Conservation (phyloP, 805 yeast genomes). For the Metschnikowia cerradonensis region DNA sequence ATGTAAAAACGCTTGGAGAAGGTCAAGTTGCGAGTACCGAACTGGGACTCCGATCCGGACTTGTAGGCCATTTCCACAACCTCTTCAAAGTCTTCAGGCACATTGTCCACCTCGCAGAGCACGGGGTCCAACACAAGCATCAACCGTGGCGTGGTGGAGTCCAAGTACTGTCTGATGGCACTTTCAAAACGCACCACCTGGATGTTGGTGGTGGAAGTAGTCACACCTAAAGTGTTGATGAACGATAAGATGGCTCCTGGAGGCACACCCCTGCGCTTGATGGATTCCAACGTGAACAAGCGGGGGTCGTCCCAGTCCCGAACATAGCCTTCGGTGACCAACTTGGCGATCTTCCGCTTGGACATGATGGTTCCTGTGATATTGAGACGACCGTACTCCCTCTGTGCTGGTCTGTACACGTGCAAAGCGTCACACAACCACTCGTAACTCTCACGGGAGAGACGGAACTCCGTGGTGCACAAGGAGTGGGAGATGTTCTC, state of each 20-base stretch:
- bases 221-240: conserved; percentile 93
- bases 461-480: conserved; percentile 92
- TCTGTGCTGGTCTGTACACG: conserved; percentile 96
- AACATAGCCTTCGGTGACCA: conserved; percentile 76
- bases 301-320: conserved; percentile 99
- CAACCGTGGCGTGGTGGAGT: conserved; percentile 87
- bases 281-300: conserved; percentile 87
- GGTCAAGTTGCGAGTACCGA: conserved; percentile 61
- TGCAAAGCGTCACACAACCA: conserved; percentile 96
- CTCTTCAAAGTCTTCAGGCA: conserved; percentile 71
- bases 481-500: conserved; percentile 94
- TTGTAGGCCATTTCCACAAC: conserved; percentile 78
- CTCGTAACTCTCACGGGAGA: conserved; percentile 93
- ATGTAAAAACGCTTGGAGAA: conserved; percentile 78
- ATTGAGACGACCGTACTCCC: conserved; percentile 96
- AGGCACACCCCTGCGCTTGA: conserved; percentile 96
- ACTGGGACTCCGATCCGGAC: conserved; percentile 63
- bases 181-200: conserved; percentile 87
- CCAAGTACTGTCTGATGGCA: conserved; percentile 82
- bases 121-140: conserved; percentile 91
- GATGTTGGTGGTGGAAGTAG: conserved; percentile 88
- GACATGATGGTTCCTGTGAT: conserved; percentile 92
- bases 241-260: conserved; percentile 95
- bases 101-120: conserved; percentile 75
- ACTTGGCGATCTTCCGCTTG: conserved; percentile 91